Percentiles rank a stretch among this genome's conserved stretches.
phyloP scores from a whole-genome alignment of 495 filamentous ascomycete genomes.

The Neurospora discreta region DNA sequence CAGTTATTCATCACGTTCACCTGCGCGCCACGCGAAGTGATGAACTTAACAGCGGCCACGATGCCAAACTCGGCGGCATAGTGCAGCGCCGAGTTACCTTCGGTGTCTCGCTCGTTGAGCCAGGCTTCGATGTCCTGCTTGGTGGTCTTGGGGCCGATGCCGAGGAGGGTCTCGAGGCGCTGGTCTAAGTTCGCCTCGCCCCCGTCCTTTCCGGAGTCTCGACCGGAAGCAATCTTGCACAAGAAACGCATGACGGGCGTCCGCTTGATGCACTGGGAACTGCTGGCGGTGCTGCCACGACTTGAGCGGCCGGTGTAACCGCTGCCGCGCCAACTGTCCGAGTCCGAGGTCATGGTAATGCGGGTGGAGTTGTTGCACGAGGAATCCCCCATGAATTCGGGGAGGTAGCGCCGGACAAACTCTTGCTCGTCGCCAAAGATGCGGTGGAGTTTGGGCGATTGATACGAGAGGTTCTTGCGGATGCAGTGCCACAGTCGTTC shows the following conservation, averaged over 20 bases:
- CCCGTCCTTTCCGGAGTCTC: conserved; percentile 10
- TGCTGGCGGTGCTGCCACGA: conserved; percentile 12
- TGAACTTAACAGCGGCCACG: conserved; percentile 19
- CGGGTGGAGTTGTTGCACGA: conserved; percentile 17
- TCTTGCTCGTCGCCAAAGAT: conserved; percentile 24
- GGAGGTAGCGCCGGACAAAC: conserved; percentile 23
- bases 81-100: conserved; percentile 24
- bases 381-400: conserved; percentile 16
- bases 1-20: conserved; percentile 28
- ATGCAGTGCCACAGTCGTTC: conserved; percentile 23
- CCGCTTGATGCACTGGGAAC: conserved; percentile 13
- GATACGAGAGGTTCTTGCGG: conserved; percentile 16
- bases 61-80: conserved; percentile 25
- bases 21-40: conserved; percentile 12
- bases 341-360: conserved; percentile 15
- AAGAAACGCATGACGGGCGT: conserved; percentile 21
- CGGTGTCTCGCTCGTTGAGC: conserved; percentile 21
- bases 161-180: conserved; percentile 13
- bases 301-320: conserved; percentile 12
- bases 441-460: conserved; percentile 20
- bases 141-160: conserved; percentile 8
- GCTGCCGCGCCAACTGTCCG: conserved; percentile 9
- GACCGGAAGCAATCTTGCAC: conserved; percentile 14
- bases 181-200: conserved; percentile 6
- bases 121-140: conserved; percentile 9